Percentiles rank a stretch among this genome's conserved stretches.
These are phyloP conservation scores for Termitomyces sp. DNA, from an alignment of 768 basidiomycete species.

Conservation along the genomic window DNA sequence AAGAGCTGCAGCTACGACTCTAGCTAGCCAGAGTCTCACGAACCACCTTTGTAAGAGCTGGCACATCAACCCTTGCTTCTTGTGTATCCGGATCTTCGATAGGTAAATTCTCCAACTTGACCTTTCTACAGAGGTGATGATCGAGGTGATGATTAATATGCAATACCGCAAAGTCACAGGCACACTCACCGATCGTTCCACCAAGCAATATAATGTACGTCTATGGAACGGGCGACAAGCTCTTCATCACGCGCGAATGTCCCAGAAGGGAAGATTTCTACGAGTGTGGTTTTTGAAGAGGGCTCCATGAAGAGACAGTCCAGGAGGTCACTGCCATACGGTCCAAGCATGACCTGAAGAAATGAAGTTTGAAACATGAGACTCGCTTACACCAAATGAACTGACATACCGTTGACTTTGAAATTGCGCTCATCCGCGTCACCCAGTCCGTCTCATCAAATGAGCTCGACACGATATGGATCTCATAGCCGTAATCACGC, in stretches of 20 bases:
- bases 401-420: conserved; percentile 57
- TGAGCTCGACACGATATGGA: conserved; percentile 46
- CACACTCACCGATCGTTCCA: conserved; percentile 23
- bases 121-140: conserved; percentile 24
- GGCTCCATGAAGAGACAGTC: conserved; percentile 69
- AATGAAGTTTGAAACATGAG: conserved; percentile 4
- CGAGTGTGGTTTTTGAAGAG: conserved; percentile 51
- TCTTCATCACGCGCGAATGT: conserved; percentile 61
- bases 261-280: conserved; percentile 74
- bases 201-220: conserved; percentile 58
- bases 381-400: background rate
- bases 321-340: conserved; percentile 54
- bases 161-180: background rate
- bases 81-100: conserved; percentile 16
- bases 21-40: conserved; percentile 15
- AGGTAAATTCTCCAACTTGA: conserved; percentile 28
- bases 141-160: background rate
- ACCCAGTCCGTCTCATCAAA: conserved; percentile 48
- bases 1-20: too few relatives aligned
- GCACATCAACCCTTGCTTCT: conserved; percentile 30
- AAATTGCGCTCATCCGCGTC: conserved; percentile 57
- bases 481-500: conserved; percentile 46
- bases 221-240: conserved; percentile 45
- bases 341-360: conserved; percentile 52
- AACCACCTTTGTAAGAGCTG: conserved; percentile 36